Evolutionary conservation across 129 eudicot species (phyloP), one percentile per base, ranked within the genome.

Genomic region (carrot (Daucus carota)): DNA sequence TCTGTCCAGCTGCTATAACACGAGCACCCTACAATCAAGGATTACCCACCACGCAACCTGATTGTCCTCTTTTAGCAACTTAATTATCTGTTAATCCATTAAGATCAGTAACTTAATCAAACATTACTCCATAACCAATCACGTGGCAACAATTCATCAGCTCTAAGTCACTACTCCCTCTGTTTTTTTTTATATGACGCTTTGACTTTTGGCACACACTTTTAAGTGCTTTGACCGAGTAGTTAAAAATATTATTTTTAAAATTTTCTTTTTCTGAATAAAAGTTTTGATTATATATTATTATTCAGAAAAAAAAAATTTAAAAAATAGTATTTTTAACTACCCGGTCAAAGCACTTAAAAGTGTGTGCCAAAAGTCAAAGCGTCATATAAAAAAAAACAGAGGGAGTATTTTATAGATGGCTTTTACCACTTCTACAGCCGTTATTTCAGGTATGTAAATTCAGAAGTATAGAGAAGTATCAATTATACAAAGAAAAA

Each of bases 371-470:
- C n/a, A n/a, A n/a, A n/a, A n/a, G n/a, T n/a, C n/a, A n/a, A n/a
- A n/a, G n/a, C n/a, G n/a, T n/a, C n/a, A n/a, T n/a, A n/a, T n/a
- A n/a, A n/a, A n/a, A n/a, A n/a, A n/a, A n/a, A n/a, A n/a, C n/a
- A n/a, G n/a, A n/a, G n/a, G n/a, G n/a, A n/a, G n/a, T n/a, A 20
- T 22, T 34, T 18, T 36, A 7, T 18, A 20, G 73, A 33, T 41
- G 18, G 33, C 50, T 78, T 77, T 77, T 80, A 83, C 87, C 90
- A 73, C 68, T 80, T 83, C 83, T 65, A 7, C 3, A 46, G 65
- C 85, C 83, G 75, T 76, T 81, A 75, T 81, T 86, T 83, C 84
- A 57, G 85, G 69, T 75, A 43, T 52, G 73, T 81, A 47, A n/a
- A 14, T 60, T 12, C 70, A 82, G 54, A 79, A 54, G 60, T 72